phyloP scores from a whole-genome alignment of 495 filamentous ascomycete genomes.

The Amphirosellinia nigrospora region DNA sequence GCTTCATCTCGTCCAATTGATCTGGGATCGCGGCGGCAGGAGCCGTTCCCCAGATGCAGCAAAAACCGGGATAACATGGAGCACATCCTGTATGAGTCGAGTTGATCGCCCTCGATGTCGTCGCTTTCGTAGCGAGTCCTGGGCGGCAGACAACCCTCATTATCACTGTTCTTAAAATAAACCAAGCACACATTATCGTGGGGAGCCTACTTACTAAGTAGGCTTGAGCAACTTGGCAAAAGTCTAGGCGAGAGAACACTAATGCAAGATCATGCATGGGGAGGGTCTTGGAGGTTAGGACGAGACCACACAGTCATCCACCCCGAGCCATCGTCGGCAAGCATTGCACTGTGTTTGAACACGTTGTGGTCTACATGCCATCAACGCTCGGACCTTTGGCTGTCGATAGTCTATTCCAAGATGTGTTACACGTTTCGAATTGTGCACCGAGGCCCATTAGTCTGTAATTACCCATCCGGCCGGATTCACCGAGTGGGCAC shows the following conservation, averaged over 20 bases:
- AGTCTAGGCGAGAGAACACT: constrained; percentile 11
- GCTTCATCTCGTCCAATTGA: constrained; percentile 8
- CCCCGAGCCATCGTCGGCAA: neutral
- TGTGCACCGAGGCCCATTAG: constrained; percentile 13
- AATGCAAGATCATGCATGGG: constrained; percentile 18
- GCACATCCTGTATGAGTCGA: neutral
- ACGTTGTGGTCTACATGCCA: neutral
- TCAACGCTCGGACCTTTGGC: constrained; percentile 19
- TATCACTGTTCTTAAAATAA: neutral
- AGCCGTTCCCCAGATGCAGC: neutral
- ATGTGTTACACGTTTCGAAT: constrained; percentile 21
- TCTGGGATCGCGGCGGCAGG: neutral
- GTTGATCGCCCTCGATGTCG: neutral
- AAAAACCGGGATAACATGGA: neutral
- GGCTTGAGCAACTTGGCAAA: neutral
- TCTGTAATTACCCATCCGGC: neutral
- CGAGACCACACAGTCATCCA: neutral
- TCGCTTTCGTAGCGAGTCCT: neutral
- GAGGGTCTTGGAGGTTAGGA: neutral
- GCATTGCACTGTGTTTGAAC: neutral
- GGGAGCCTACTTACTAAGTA: neutral
- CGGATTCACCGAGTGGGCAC: constrained; percentile 8
- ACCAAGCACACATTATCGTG: neutral
- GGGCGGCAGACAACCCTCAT: neutral
- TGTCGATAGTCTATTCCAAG: neutral